Evolutionary conservation across 1,284 basidiomycete species (phyloP).

Genomic region (Cryptococcus sp.): DNA sequence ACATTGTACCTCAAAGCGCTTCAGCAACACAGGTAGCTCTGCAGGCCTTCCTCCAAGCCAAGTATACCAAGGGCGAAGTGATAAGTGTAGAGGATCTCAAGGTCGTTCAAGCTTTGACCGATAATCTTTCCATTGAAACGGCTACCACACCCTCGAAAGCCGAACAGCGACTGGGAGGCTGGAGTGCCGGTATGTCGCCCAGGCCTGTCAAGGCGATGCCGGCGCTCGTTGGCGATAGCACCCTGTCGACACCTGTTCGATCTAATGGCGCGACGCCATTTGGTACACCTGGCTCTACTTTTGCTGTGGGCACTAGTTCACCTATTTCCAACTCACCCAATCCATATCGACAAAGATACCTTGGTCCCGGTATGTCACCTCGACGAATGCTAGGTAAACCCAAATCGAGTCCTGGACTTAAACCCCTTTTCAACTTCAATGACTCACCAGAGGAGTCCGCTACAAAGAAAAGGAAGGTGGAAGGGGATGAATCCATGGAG

Average conservation of each 20-base stretch:
- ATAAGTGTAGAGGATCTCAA: slow-evolving; percentile 25
- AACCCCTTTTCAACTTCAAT: slow-evolving; percentile 18
- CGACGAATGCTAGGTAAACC: slow-evolving; percentile 19
- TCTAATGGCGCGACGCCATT: not conserved
- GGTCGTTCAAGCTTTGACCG: slow-evolving; percentile 30
- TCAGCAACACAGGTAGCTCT: slow-evolving; percentile 19
- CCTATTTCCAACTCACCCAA: not conserved
- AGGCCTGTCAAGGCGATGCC: not conserved
- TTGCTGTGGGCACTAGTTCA: slow-evolving; percentile 10
- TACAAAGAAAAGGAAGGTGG: slow-evolving; percentile 12
- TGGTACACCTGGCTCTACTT: slow-evolving; percentile 14
- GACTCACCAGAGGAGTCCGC: slow-evolving; percentile 12
- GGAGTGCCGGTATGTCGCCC: not conserved
- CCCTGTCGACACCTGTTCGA: not conserved
- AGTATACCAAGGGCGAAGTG: slow-evolving; percentile 16
- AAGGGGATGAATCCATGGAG: not conserved
- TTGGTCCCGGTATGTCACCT: slow-evolving; percentile 40
- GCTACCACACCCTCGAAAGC: not conserved
- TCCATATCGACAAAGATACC: slow-evolving; percentile 20
- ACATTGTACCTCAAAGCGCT: not conserved
- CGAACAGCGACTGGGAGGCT: slow-evolving; percentile 1
- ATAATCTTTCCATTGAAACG: slow-evolving; percentile 23
- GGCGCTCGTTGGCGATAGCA: not conserved
- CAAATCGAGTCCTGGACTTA: slow-evolving; percentile 2
- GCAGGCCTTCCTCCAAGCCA: slow-evolving; percentile 30